Percentiles rank a stretch among this genome's conserved stretches.
Evolutionary conservation across 331 rosid genomes (phyloP).

Genomic region (Spiraea crenata): DNA sequence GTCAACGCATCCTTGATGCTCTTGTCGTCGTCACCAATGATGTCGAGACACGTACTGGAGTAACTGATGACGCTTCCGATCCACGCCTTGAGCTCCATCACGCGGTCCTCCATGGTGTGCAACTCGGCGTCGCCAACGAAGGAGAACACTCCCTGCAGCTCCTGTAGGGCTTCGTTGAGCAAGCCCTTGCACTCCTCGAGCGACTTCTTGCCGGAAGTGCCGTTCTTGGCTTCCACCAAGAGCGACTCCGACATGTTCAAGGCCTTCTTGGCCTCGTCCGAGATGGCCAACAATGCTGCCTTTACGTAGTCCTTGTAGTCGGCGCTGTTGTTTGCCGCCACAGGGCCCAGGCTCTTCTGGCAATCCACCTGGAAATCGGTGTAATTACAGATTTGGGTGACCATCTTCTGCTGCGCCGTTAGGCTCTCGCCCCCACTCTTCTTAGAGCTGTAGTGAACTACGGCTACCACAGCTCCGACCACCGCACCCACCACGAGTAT

Average conservation of each 20-base stretch:
- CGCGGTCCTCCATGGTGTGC: constrained; percentile 21
- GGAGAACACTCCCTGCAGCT: constrained; percentile 29
- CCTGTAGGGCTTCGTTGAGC: constrained; percentile 36
- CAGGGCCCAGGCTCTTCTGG: constrained; percentile 32
- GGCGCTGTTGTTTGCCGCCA: constrained; percentile 9
- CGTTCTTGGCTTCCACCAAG: constrained; percentile 1
- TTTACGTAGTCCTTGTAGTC: constrained; percentile 39
- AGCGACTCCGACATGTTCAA: constrained; percentile 49
- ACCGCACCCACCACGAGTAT: constrained; percentile 56
- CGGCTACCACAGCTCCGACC: constrained; percentile 33
- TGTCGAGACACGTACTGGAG: constrained; percentile 45
- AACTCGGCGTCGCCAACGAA: constrained; percentile 26
- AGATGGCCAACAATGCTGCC: constrained; percentile 31
- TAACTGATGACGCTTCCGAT: constrained; percentile 48
- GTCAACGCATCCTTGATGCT: neutral
- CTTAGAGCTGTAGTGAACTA: constrained; percentile 21
- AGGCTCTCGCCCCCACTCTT: neutral
- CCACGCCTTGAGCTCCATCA: constrained; percentile 47
- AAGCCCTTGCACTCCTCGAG: constrained; percentile 58
- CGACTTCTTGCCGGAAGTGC: constrained; percentile 31
- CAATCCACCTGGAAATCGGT: constrained; percentile 39
- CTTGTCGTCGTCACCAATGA: constrained; percentile 32
- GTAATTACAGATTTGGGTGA: constrained; percentile 28
- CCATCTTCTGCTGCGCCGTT: constrained; percentile 13
- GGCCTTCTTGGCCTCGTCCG: constrained; percentile 37